Conservation (phyloP, 108 stramenopile species). For the Hondaea fermentalgiana region DNA sequence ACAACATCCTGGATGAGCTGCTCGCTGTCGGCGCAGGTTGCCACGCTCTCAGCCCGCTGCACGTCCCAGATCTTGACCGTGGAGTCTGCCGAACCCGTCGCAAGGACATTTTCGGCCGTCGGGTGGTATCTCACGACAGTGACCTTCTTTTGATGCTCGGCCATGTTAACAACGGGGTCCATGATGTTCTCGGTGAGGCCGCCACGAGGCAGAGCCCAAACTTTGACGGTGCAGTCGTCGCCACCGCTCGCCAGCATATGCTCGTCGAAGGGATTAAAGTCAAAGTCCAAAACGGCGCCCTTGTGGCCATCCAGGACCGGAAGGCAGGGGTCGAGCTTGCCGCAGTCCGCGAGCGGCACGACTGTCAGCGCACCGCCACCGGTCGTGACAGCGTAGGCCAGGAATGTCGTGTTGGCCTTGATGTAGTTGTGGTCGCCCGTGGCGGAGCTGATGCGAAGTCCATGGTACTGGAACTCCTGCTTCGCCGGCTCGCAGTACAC, state of each 20-base stretch:
- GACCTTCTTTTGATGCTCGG: conserved; percentile 83
- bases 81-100: conserved; percentile 66
- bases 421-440: conserved; percentile 97
- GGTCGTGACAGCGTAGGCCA: conserved; percentile 80
- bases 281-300: conserved; percentile 83
- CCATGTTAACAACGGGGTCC: conserved; percentile 73
- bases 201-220: conserved; percentile 92
- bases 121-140: conserved; percentile 84
- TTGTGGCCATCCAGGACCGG: conserved; percentile 83
- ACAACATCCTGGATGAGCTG: conserved; percentile 87
- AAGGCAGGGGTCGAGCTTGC: conserved; percentile 63
- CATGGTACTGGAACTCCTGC: conserved; percentile 23
- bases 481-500: conserved; percentile 15
- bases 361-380: conserved; percentile 90
- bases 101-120: conserved; percentile 77
- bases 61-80: conserved; percentile 97
- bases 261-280: conserved; percentile 97
- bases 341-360: conserved; percentile 70
- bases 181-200: conserved; percentile 69
- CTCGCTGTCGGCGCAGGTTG: conserved; percentile 44
- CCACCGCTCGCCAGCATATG: conserved; percentile 80
- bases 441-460: conserved; percentile 80
- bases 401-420: conserved; percentile 95
- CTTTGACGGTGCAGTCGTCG: conserved; percentile 79
- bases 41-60: conserved; percentile 61